A percentile compares a stretch with the other conserved stretches of the same genome.
Evolutionary conservation across 2,329 filamentous ascomycete species (phyloP).

Genomic region (Alternaria solani): DNA sequence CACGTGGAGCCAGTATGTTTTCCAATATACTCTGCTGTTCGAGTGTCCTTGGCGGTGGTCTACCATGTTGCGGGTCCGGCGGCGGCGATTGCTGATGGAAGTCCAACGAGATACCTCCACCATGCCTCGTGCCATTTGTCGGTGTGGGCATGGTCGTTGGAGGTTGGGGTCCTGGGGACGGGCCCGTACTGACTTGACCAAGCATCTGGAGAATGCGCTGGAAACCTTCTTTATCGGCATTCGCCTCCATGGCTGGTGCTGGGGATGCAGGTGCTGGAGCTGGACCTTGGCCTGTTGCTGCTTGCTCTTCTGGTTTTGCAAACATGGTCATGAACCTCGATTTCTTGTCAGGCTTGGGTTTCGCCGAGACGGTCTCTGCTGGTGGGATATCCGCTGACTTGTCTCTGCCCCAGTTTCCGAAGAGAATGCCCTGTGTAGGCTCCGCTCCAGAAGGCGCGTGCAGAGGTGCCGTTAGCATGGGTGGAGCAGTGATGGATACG

Average conservation of each 20-base stretch:
- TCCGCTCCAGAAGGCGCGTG: slow-evolving; percentile 71
- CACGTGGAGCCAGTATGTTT: slow-evolving; percentile 45
- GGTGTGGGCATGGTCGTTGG: slow-evolving; percentile 32
- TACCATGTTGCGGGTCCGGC: slow-evolving; percentile 36
- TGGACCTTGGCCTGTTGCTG: slow-evolving; percentile 23
- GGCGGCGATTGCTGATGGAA: slow-evolving; percentile 43
- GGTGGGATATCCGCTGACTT: slow-evolving; percentile 51
- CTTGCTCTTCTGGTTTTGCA: slow-evolving; percentile 50
- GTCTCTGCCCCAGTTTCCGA: slow-evolving; percentile 66
- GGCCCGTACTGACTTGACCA: slow-evolving; percentile 57
- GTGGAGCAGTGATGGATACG: slow-evolving; percentile 27
- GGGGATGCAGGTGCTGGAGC: slow-evolving; percentile 31
- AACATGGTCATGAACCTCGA: slow-evolving; percentile 87
- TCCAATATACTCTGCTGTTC: slow-evolving; percentile 50
- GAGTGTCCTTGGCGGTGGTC: slow-evolving; percentile 37
- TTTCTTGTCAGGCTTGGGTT: slow-evolving; percentile 69
- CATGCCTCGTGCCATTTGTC: slow-evolving; percentile 40
- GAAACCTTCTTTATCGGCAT: slow-evolving; percentile 84
- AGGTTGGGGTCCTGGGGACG: slow-evolving; percentile 26
- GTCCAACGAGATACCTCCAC: slow-evolving; percentile 43
- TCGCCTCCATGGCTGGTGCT: slow-evolving; percentile 52
- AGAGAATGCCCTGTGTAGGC: slow-evolving; percentile 78
- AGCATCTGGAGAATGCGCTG: slow-evolving; percentile 83
- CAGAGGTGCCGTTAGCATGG: slow-evolving; percentile 52
- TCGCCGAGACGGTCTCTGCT: slow-evolving; percentile 42